Evolutionary conservation across 768 basidiomycete genomes (phyloP).

Genomic region (Kwoniella europaea): DNA sequence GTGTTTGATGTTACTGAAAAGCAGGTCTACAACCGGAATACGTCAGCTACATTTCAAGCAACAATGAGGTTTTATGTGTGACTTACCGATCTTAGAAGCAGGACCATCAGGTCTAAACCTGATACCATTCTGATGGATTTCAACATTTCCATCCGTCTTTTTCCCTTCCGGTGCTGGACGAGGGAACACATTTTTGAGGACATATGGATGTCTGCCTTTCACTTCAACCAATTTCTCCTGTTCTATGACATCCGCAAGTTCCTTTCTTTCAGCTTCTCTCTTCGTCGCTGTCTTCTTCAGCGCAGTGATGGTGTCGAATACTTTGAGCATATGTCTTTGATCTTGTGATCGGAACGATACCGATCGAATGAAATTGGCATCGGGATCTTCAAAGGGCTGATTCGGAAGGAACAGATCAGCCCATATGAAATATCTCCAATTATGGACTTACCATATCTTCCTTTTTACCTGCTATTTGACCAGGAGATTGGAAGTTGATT

Average conservation of each 20-base stretch:
- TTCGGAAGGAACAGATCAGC: background rate
- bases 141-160: slow-evolving; percentile 88
- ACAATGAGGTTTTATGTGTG: background rate
- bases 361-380: slow-evolving; percentile 93
- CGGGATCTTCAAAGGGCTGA: slow-evolving; percentile 78
- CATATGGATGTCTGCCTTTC: slow-evolving; percentile 77
- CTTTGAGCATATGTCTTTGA: slow-evolving; percentile 80
- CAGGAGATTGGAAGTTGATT: slow-evolving; percentile 98
- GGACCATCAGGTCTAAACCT: slow-evolving; percentile 65
- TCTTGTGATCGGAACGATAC: slow-evolving; percentile 92
- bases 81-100: slow-evolving; percentile 68
- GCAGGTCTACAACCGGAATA: slow-evolving; percentile 67
- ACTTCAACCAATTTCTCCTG: slow-evolving; percentile 88
- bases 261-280: slow-evolving; percentile 95
- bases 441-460: slow-evolving; percentile 79
- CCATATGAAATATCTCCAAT: background rate
- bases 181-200: slow-evolving; percentile 88
- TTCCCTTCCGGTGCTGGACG: slow-evolving; percentile 94
- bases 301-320: slow-evolving; percentile 90
- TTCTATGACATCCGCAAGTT: slow-evolving; percentile 96
- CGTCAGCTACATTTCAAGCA: too few species aligned
- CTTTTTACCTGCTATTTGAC: slow-evolving; percentile 95
- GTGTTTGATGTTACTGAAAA: slow-evolving; percentile 97
- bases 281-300: slow-evolving; percentile 97
- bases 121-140: slow-evolving; percentile 96